phyloP scores from a whole-genome alignment of 2,329 filamentous ascomycete species.

The Exophiala sideris region DNA sequence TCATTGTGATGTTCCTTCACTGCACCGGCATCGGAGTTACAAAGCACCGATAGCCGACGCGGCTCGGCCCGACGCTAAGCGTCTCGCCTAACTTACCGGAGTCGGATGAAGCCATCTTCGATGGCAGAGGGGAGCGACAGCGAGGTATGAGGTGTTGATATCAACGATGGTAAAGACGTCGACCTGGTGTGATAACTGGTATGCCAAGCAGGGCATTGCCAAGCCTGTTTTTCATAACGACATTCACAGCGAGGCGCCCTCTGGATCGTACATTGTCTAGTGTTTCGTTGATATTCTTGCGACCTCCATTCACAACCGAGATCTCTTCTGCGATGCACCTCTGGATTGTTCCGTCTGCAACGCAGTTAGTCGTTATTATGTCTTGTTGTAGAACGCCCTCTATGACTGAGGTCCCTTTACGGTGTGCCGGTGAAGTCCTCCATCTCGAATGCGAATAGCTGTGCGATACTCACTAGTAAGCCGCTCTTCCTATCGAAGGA shows the following conservation, averaged over 20 bases:
- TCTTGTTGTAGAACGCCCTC: too few species aligned
- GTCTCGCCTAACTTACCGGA: conserved; percentile 2
- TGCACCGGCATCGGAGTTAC: conserved; percentile 1
- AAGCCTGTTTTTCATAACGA: neutral
- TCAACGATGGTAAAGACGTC: neutral
- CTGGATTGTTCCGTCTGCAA: too few species aligned
- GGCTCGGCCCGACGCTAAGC: neutral
- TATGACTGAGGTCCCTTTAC: too few species aligned
- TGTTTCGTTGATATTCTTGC: too few species aligned
- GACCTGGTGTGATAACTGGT: neutral
- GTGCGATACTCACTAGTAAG: too few species aligned
- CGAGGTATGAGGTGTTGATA: neutral
- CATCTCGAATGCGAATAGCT: too few species aligned
- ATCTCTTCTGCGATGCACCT: too few species aligned
- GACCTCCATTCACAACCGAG: too few species aligned
- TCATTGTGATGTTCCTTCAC: neutral
- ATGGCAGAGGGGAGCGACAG: neutral
- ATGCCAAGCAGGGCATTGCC: neutral
- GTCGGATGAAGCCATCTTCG: neutral
- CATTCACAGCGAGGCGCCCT: neutral
- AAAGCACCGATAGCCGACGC: neutral
- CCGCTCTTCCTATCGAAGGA: too few species aligned
- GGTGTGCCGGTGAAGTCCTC: too few species aligned
- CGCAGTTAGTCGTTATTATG: too few species aligned
- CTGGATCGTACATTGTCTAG: neutral